phyloP scores from a whole-genome alignment of 768 basidiomycete genomes.

The Xerocomellus dryophilus region DNA sequence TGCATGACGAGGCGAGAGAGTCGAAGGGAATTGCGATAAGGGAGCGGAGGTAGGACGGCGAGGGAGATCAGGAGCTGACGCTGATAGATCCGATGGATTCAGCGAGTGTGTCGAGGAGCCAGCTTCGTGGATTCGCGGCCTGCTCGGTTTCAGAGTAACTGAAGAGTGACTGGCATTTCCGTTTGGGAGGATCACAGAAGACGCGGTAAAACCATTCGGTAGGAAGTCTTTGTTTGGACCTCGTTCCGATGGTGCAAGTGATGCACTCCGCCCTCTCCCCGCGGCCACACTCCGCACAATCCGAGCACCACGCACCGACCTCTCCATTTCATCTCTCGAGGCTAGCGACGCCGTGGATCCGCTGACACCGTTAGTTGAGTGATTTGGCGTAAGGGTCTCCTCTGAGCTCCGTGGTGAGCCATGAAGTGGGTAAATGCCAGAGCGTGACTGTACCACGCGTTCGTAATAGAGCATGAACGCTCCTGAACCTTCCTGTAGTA shows the following conservation, averaged over 20 bases:
- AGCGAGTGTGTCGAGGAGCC: slow-evolving; percentile 4
- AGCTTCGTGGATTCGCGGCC: slow-evolving; percentile 10
- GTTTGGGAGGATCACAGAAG: slow-evolving; percentile 21
- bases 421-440: slow-evolving; percentile 33
- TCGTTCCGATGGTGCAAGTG: slow-evolving; percentile 32
- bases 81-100: slow-evolving; percentile 19
- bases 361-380: slow-evolving; percentile 36
- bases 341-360: slow-evolving; percentile 49
- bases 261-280: slow-evolving; percentile 42
- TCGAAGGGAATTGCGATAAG: slow-evolving; percentile 9
- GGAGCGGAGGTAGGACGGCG: slow-evolving; percentile 9
- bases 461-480: slow-evolving; percentile 96
- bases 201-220: slow-evolving; percentile 7
- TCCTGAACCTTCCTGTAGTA: slow-evolving; percentile 69
- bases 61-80: slow-evolving; percentile 27
- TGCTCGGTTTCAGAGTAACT: slow-evolving; percentile 21
- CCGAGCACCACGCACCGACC: slow-evolving; percentile 40
- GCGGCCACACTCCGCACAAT: slow-evolving; percentile 57
- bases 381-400: slow-evolving; percentile 61
- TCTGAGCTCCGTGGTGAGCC: slow-evolving; percentile 51
- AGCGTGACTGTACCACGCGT: slow-evolving; percentile 45
- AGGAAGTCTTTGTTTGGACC: slow-evolving; percentile 15
- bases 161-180: slow-evolving; percentile 23
- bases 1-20: slow-evolving; percentile 10
- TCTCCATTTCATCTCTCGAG: slow-evolving; percentile 18